Evolutionary conservation across 208 protist genomes (phyloP).

Genomic region (Jaenimonas drosophilae): DNA sequence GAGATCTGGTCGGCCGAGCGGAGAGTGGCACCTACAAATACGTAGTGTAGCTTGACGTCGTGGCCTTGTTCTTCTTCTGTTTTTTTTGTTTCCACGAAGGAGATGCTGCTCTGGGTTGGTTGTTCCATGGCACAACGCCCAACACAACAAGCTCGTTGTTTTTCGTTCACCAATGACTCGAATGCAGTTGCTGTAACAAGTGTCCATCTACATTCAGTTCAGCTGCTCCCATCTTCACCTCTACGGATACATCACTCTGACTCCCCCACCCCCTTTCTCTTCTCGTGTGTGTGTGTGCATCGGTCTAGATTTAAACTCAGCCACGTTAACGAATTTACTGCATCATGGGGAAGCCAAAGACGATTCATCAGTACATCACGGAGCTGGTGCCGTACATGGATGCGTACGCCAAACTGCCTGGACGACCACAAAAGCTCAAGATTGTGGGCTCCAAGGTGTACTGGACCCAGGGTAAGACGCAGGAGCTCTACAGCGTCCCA

Average conservation of each 20-base stretch:
- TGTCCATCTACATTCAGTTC: no score
- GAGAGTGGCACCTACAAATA: no score
- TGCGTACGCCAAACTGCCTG: conserved; percentile 13
- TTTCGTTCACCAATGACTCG: no score
- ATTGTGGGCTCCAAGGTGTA: conserved; percentile 46
- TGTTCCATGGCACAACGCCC: no score
- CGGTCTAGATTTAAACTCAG: neutral
- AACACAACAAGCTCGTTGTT: no score
- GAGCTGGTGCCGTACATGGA: conserved; percentile 26
- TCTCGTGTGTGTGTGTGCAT: conserved; percentile 1
- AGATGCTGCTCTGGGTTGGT: no score
- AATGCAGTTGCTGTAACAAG: no score
- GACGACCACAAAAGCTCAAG: conserved; percentile 53
- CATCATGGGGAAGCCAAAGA: neutral
- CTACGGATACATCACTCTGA: conserved; percentile 2
- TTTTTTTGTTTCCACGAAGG: conserved; percentile 6
- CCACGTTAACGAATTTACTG: neutral
- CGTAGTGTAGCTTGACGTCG: no score
- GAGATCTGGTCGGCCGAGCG: no score
- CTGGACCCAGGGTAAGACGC: conserved; percentile 70
- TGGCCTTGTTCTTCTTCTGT: conserved; percentile 7
- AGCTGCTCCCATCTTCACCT: conserved; percentile 1
- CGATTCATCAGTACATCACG: conserved; percentile 29
- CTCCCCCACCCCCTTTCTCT: no score
- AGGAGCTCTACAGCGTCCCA: conserved; percentile 44